Conservation (phyloP, 2,329 filamentous ascomycete species). For the Colletotrichum tropicale region DNA sequence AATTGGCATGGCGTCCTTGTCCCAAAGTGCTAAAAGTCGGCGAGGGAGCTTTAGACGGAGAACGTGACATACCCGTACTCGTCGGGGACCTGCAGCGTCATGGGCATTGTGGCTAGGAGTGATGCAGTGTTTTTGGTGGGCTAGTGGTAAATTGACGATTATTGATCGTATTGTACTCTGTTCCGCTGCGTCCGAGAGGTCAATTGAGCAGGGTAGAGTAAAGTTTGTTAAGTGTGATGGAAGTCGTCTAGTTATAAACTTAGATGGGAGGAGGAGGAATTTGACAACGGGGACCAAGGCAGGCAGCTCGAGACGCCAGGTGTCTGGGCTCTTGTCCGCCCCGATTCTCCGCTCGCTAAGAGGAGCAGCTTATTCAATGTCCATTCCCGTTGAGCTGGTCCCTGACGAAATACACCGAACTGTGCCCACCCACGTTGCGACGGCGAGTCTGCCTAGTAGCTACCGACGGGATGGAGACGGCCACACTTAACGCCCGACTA, state of each 20-base stretch:
- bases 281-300: not conserved
- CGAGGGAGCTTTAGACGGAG: not conserved
- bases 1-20: not conserved
- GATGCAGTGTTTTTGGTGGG: not conserved
- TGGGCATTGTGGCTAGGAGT: constrained; percentile 40
- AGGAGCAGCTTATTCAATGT: not conserved
- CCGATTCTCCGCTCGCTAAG: not conserved
- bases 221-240: not conserved
- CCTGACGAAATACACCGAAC: not conserved
- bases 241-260: not conserved
- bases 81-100: constrained; percentile 47
- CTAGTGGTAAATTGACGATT: not conserved
- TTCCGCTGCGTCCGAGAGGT: not conserved
- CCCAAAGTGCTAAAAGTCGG: not conserved
- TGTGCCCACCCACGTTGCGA: not conserved
- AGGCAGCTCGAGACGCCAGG: constrained; percentile 1
- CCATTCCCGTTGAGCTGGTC: not conserved
- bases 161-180: not conserved
- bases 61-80: constrained; percentile 53
- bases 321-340: not conserved
- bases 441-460: not conserved
- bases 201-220: not conserved
- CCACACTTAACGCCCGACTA: not conserved
- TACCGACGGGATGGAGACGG: not conserved
- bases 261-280: not conserved